Evolutionary conservation across 202 grass and related monocot species (phyloP).

Genomic region (Brachypodium distachyon): DNA sequence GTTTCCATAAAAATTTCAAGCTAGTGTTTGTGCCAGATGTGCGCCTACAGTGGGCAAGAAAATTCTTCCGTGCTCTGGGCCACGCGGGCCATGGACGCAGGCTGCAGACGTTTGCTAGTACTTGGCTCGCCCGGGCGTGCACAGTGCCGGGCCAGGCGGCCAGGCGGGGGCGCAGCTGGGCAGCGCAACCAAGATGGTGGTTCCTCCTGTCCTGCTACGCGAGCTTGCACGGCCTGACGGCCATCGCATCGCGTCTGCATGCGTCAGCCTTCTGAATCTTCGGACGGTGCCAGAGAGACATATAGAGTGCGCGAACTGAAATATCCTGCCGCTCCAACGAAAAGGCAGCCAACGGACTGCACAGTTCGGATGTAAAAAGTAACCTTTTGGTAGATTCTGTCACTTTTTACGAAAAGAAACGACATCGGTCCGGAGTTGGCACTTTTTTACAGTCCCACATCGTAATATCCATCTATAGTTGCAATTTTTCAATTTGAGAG

Average conservation of each 20-base stretch:
- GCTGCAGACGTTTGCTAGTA: too few species aligned
- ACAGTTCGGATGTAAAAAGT: neutral
- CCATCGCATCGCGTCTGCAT: neutral
- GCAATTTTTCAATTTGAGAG: too few species aligned
- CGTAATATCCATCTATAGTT: neutral
- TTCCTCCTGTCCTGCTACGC: neutral
- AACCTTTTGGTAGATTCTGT: neutral
- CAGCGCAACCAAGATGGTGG: neutral
- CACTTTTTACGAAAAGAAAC: neutral
- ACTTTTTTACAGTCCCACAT: too few species aligned
- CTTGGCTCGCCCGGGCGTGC: too few species aligned
- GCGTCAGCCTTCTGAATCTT: neutral
- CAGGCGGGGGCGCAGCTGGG: too few species aligned
- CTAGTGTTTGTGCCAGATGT: too few species aligned
- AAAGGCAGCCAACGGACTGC: neutral
- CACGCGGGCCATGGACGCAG: too few species aligned
- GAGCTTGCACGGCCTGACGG: neutral
- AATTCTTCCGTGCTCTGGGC: too few species aligned
- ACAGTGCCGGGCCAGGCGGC: too few species aligned
- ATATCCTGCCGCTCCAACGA: neutral
- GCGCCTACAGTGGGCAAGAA: too few species aligned
- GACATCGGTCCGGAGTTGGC: too few species aligned
- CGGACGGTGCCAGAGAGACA: neutral
- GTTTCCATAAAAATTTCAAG: too few species aligned
- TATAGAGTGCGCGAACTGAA: neutral